phyloP scores from a whole-genome alignment of 2,329 filamentous ascomycete genomes.

The Penicillium nordicum region DNA sequence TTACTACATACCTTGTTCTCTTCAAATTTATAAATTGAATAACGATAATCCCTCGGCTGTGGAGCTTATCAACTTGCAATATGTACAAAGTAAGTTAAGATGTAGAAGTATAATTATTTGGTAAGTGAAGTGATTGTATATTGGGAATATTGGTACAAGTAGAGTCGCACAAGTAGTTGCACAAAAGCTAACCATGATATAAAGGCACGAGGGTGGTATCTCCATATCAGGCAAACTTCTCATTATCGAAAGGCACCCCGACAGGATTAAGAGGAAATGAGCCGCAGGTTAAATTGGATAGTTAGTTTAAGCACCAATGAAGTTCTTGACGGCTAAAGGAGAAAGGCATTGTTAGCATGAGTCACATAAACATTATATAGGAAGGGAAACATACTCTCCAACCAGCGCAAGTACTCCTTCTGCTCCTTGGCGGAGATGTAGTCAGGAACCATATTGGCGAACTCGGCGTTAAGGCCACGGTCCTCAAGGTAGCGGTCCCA shows the following conservation, averaged over 20 bases:
- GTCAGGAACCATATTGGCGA: conserved; percentile 88
- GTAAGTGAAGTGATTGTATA: conserved; percentile 5
- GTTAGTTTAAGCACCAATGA: conserved; percentile 64
- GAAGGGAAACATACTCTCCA: conserved; percentile 57
- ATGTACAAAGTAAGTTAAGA: neutral
- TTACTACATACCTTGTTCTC: neutral
- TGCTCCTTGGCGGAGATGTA: conserved; percentile 99
- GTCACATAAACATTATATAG: neutral
- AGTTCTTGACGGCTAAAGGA: conserved; percentile 68
- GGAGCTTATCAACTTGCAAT: neutral
- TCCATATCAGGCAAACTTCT: neutral
- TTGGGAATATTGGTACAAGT: conserved; percentile 11
- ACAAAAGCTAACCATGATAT: conserved; percentile 29
- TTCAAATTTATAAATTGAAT: neutral
- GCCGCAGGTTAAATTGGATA: conserved; percentile 38
- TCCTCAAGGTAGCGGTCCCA: conserved; percentile 94
- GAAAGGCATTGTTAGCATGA: conserved; percentile 4
- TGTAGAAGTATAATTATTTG: neutral
- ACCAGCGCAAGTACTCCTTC: conserved; percentile 90
- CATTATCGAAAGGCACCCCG: neutral
- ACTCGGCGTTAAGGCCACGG: conserved; percentile 79
- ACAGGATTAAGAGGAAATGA: conserved; percentile 27
- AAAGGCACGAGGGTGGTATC: conserved; percentile 23
- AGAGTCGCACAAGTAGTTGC: neutral
- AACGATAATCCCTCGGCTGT: neutral